These are phyloP conservation scores for Tylopilus sp. DNA, from an alignment of 768 basidiomycete genomes.

Conservation along the genomic window DNA sequence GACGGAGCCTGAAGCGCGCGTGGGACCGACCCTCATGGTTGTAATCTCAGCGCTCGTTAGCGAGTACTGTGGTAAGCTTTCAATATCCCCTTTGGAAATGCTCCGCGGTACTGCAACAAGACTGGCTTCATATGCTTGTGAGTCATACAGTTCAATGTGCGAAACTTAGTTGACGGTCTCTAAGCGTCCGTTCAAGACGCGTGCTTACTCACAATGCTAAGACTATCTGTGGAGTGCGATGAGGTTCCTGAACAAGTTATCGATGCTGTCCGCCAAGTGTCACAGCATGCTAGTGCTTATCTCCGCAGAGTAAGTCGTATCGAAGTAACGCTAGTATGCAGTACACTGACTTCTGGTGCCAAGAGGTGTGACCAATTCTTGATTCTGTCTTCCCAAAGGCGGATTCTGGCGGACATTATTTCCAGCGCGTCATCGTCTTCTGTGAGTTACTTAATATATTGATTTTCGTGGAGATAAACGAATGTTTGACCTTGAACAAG, in stretches of 20 bases:
- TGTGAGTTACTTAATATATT: slow-evolving; percentile 39
- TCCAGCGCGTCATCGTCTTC: slow-evolving; percentile 50
- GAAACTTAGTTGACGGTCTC: neutral
- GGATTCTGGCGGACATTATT: slow-evolving; percentile 45
- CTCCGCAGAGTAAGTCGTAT: slow-evolving; percentile 50
- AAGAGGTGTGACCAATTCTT: slow-evolving; percentile 75
- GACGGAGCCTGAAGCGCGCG: slow-evolving; percentile 33
- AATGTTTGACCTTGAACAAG: slow-evolving; percentile 35
- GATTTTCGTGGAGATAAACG: slow-evolving; percentile 1
- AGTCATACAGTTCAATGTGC: slow-evolving; percentile 22
- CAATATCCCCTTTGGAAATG: slow-evolving; percentile 48
- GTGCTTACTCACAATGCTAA: slow-evolving; percentile 67
- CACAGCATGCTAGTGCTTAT: slow-evolving; percentile 46
- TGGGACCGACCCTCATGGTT: slow-evolving; percentile 61
- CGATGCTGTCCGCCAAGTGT: slow-evolving; percentile 40
- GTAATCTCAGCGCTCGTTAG: slow-evolving; percentile 66
- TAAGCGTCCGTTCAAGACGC: slow-evolving; percentile 72
- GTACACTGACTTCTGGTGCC: slow-evolving; percentile 8
- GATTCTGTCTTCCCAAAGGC: slow-evolving; percentile 42
- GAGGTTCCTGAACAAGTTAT: slow-evolving; percentile 46
- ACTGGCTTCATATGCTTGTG: slow-evolving; percentile 42
- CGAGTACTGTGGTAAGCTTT: slow-evolving; percentile 52
- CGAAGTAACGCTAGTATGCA: neutral
- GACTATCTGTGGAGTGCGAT: slow-evolving; percentile 57
- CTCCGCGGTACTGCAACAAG: slow-evolving; percentile 44